Evolutionary conservation across 352 stramenopile species (phyloP), one percentile per base, ranked within the genome.

Genomic region (Phytophthora capsici): DNA sequence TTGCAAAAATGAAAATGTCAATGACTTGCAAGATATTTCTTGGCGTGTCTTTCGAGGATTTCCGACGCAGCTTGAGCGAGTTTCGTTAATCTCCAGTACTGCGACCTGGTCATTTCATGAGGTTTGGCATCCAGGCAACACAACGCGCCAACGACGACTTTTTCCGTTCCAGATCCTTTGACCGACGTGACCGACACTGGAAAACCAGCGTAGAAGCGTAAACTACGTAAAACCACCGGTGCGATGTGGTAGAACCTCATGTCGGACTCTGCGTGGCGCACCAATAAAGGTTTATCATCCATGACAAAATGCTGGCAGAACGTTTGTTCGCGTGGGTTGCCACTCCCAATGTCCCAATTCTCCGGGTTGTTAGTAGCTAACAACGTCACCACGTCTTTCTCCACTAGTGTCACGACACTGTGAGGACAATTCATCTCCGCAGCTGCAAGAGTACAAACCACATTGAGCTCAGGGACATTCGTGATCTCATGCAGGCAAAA

Each of bases 301-400:
- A 82, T 82, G 50, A 82, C 62, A 28, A 77, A 75, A 32, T 82
- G 74, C 44, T 74, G 61, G 44, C 74, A 82, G 34, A 82, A 79
- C 0, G 68, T 75, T 62, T 82, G 63, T n/a, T 75, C 63, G 0
- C 74, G 62, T 4, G 63, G 62, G 13, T 72, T 74, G 0, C 66
- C 52, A 36, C 55, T 72, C 1, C 70, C 70, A 37, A 78, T 14
- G 17, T 75, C 57, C 66, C 69, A 76, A 17, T 68, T 66, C 6
- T 64, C 52, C 0, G 65, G 64, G 4, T 40, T 41, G 37, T 77
- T 80, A 17, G 68, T 69, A 2, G 72, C 63, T 9, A 80, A 19
- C n/a, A 80, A 36, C 10, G 59, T 69, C 54, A 77, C 65, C 10
- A 61, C 53, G 9, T 78, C 59, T 1, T 44, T 37, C 32, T 77